phyloP scores from a whole-genome alignment of 208 protist species.

The Tetramitus jugosus region DNA sequence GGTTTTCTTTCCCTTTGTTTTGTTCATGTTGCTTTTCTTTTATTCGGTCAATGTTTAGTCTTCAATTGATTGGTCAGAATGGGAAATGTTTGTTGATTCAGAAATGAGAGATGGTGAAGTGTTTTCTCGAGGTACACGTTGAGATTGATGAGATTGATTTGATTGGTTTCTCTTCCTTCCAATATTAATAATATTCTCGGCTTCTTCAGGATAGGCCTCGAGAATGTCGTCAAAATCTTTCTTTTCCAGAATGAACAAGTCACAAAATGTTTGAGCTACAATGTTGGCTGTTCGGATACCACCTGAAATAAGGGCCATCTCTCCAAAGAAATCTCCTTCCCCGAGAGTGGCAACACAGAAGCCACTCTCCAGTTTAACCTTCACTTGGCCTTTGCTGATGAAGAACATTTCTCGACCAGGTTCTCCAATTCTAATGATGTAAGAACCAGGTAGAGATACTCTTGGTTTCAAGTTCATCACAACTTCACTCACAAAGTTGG shows the following conservation, averaged over 20 bases:
- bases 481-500: slow-evolving; percentile 30
- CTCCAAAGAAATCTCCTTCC: slow-evolving; percentile 17
- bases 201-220: neutral
- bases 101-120: no score
- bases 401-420: slow-evolving; percentile 27
- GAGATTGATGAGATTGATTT: no score
- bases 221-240: slow-evolving; percentile 17
- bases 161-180: neutral
- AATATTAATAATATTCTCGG: neutral
- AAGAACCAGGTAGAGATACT: slow-evolving; percentile 20
- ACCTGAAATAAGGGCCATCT: slow-evolving; percentile 6
- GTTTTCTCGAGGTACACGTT: no score
- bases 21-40: no score
- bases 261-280: neutral
- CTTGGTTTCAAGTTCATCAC: slow-evolving; percentile 31
- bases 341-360: neutral
- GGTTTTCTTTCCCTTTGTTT: no score
- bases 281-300: slow-evolving; percentile 10
- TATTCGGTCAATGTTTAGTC: no score
- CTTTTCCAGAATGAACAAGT: slow-evolving; percentile 22
- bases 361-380: neutral
- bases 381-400: slow-evolving; percentile 13
- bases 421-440: slow-evolving; percentile 21
- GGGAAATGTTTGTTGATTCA: no score
- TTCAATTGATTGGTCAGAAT: no score